Evolutionary conservation across 768 basidiomycete species (phyloP).

Genomic region (Macrocybe gigantea): DNA sequence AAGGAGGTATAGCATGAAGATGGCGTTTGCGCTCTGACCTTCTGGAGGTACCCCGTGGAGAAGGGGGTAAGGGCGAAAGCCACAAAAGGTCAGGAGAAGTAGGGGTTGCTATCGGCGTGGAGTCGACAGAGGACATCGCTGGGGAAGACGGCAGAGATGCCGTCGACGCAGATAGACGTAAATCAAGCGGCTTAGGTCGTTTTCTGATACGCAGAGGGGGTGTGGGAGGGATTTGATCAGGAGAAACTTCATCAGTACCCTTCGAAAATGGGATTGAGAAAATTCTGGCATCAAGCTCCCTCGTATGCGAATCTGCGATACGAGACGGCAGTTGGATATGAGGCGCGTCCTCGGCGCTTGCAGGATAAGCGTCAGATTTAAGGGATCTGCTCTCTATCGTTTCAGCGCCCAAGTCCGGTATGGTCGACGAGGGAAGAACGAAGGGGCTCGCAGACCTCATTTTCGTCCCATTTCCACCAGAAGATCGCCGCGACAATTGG

Average conservation of each 20-base stretch:
- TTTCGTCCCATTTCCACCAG: too few relatives aligned
- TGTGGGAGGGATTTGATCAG: conserved; percentile 32
- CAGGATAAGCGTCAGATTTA: too few relatives aligned
- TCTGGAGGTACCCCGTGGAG: conserved; percentile 7
- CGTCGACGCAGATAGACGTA: conserved; percentile 22
- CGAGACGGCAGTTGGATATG: too few relatives aligned
- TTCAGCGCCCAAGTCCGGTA: too few relatives aligned
- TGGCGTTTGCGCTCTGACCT: conserved; percentile 12
- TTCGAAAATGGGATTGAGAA: conserved; percentile 3
- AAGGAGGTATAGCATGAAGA: conserved; percentile 21
- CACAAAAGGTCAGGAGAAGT: conserved; percentile 23
- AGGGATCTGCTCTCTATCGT: too few relatives aligned
- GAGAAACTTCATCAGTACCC: conserved; percentile 9
- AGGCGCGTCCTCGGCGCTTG: too few relatives aligned
- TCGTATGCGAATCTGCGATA: too few relatives aligned
- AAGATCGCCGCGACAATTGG: too few relatives aligned
- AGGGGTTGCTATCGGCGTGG: conserved; percentile 38
- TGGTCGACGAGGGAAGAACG: too few relatives aligned
- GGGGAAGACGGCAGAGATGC: conserved; percentile 27
- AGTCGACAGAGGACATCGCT: conserved; percentile 26
- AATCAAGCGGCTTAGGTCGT: conserved; percentile 32
- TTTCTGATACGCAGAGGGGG: conserved; percentile 32
- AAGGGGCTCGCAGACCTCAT: too few relatives aligned
- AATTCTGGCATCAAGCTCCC: conserved; percentile 3
- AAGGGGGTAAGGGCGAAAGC: conserved; percentile 8